Percentiles rank a stretch among this genome's conserved stretches.
Conservation (phyloP, 371 early-diverging fungal species). For the Smittium mucronatum region DNA sequence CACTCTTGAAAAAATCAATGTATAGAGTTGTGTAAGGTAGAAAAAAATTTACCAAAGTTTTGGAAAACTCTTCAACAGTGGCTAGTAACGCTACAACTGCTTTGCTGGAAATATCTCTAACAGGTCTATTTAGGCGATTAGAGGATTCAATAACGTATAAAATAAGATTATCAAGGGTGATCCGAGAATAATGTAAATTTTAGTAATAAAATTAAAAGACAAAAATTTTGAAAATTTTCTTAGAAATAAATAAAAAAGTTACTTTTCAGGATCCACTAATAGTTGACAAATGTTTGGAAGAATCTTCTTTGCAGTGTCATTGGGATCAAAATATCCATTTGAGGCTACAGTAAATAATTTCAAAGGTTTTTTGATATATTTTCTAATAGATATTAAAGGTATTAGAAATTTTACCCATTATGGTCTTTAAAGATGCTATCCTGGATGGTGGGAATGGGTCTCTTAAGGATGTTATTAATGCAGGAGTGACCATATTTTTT, state of each 20-base stretch:
- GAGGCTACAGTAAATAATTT: conserved; percentile 31
- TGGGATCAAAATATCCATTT: conserved; percentile 47
- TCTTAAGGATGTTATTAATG: conserved; percentile 64
- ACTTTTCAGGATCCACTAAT: conserved; percentile 73
- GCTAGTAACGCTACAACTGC: conserved; percentile 48
- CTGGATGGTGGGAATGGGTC: conserved; percentile 89
- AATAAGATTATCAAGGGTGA: too few relatives aligned
- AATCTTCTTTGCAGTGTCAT: conserved; percentile 56
- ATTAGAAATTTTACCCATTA: conserved; percentile 37
- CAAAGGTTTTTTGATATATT: too few relatives aligned
- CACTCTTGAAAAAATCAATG: not conserved
- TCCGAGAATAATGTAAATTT: too few relatives aligned
- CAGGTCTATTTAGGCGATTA: conserved; percentile 34
- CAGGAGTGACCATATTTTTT: conserved; percentile 63
- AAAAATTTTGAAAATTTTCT: too few relatives aligned
- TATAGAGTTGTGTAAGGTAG: not conserved
- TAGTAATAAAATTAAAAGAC: too few relatives aligned
- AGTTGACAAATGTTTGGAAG: conserved; percentile 61
- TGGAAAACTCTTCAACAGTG: conserved; percentile 49
- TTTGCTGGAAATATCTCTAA: conserved; percentile 70
- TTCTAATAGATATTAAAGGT: not conserved
- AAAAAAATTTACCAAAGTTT: conserved; percentile 53
- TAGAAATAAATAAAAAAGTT: too few relatives aligned
- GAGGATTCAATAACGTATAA: too few relatives aligned
- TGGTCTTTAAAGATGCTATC: conserved; percentile 74